Percentiles rank a stretch among this genome's conserved stretches.
phyloP scores from a whole-genome alignment of 331 rosid species.

The Acacia concinna region DNA sequence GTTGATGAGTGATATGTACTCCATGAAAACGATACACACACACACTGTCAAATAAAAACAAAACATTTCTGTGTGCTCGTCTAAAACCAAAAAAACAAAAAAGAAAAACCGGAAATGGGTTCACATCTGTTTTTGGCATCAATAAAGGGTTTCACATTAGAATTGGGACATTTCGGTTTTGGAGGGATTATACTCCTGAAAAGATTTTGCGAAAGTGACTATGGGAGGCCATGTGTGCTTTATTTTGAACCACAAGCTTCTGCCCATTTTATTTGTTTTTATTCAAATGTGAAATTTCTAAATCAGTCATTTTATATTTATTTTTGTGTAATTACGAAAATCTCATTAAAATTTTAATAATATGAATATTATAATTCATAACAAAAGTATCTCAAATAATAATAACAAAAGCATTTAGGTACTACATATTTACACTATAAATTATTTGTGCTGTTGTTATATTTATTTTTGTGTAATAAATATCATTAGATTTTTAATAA shows the following conservation, averaged over 20 bases:
- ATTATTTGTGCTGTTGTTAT: no score
- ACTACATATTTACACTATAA: no score
- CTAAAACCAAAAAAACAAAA: accelerated
- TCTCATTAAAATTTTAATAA: no score
- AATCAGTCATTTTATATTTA: no score
- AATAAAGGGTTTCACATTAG: not conserved
- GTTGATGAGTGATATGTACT: not conserved
- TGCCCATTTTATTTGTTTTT: not conserved
- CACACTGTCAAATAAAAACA: not conserved
- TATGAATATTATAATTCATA: no score
- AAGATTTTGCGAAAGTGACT: not conserved
- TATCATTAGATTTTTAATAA: no score
- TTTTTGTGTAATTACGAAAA: no score
- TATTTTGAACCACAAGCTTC: not conserved
- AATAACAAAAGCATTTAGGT: no score
- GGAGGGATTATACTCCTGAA: not conserved
- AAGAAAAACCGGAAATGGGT: not conserved
- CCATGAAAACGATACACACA: not conserved
- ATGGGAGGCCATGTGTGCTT: not conserved
- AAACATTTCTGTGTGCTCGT: not conserved
- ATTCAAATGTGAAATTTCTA: no score
- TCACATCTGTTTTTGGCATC: not conserved
- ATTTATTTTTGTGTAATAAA: no score
- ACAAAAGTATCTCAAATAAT: no score
- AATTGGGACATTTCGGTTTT: no score